Evolutionary conservation across 306 rosid genomes (phyloP), one percentile per base, ranked within the genome.

Genomic region (Cicer arietinum): DNA sequence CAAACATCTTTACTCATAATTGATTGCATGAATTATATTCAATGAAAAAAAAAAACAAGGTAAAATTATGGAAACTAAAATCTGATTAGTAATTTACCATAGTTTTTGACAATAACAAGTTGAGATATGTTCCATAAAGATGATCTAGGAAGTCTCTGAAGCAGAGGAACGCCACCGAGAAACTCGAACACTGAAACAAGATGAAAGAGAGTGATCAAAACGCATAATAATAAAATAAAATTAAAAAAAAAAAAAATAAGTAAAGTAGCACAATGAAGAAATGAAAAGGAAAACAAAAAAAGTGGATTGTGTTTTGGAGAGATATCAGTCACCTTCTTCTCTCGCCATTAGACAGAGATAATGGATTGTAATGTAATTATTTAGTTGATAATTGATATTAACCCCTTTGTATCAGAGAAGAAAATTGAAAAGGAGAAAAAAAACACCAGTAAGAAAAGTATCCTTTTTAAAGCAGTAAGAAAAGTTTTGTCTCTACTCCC

Each of bases 131-230:
- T 92, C 84, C 56, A 86, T 8, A 90, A 85, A 42, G 97, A 91
- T 10, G 89, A 83, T 75, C 86, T 73, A 43, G 98, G 98, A 48
- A 94, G 92, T 78, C 86, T 85, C 89, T 90, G 98, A 1, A 90
- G 87, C 78, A 94, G 78, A 41, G 96, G 93, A 88, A 94, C 95
- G 52, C 84, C 76, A 18, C 90, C 90, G 35, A 94, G 86, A 45
- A 90, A 94, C 89, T 94, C 97, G 8, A 83, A 79, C 71, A 94
- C 98, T 94, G 88, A 78, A 87, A 81, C 2, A 76, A 79, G 8
- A 70, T 45, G 74, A 30, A 60, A 77, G 6, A 46, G 59, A 74
- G 10, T 4, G 48, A 77, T 69, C 58, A 59, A 58, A 58, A 25
- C 5, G 3, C 14, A 11, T 0, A 25, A 58, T 4, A 56, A 10